These are phyloP conservation scores for Pterula multifida DNA, from an alignment of 1,284 basidiomycete species.

Conservation along the genomic window DNA sequence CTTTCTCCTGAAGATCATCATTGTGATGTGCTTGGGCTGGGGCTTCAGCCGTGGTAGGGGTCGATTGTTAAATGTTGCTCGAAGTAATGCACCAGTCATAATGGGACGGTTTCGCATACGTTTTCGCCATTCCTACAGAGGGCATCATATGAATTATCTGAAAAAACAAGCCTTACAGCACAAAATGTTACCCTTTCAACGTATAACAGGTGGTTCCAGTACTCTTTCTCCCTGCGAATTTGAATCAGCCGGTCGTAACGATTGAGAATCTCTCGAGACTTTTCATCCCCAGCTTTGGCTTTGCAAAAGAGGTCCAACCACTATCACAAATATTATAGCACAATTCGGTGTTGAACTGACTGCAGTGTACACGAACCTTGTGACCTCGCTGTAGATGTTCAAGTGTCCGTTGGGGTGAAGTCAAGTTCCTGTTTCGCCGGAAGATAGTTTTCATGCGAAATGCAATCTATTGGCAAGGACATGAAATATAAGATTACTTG, in stretches of 20 bases:
- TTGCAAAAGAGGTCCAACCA: slow-evolving; percentile 47
- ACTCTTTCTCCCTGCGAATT: slow-evolving; percentile 34
- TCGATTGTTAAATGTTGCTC: slow-evolving; percentile 45
- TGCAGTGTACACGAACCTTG: slow-evolving; percentile 26
- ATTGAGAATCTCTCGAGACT: slow-evolving; percentile 30
- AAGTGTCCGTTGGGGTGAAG: slow-evolving; percentile 33
- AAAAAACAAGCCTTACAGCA: no score
- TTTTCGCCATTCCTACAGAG: slow-evolving; percentile 34
- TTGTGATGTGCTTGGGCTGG: slow-evolving; percentile 55
- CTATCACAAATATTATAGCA: slow-evolving; percentile 21
- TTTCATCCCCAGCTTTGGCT: slow-evolving; percentile 39
- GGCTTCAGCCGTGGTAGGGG: slow-evolving; percentile 70
- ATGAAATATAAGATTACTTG: slow-evolving; percentile 4
- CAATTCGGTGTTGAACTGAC: slow-evolving; percentile 1
- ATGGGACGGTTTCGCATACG: slow-evolving; percentile 43
- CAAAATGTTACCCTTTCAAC: slow-evolving; percentile 37
- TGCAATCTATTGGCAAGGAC: slow-evolving; percentile 32
- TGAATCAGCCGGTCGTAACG: slow-evolving; percentile 46
- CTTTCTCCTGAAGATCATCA: slow-evolving; percentile 57
- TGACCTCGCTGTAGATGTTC: slow-evolving; percentile 37
- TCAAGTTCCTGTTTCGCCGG: slow-evolving; percentile 34
- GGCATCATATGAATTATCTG: background rate
- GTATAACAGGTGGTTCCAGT: slow-evolving; percentile 31
- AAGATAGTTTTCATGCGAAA: slow-evolving; percentile 46
- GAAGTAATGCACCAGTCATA: slow-evolving; percentile 56